These are phyloP conservation scores for Botryococcus braunii DNA, from an alignment of 163 green algal species.

Conservation along the genomic window DNA sequence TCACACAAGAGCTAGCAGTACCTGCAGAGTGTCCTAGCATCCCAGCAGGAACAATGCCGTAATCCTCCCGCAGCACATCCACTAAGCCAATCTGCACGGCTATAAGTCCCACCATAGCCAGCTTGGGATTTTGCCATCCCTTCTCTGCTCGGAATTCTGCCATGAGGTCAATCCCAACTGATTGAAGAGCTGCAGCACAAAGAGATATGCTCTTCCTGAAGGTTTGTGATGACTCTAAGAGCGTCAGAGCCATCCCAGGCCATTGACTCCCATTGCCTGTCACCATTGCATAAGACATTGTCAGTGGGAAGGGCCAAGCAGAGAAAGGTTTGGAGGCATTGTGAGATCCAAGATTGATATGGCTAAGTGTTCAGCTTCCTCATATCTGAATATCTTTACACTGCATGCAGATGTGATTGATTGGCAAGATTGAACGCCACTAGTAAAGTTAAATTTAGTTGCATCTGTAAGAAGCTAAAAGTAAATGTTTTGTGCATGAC, in stretches of 20 bases:
- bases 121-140: constrained; percentile 1
- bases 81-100: constrained; percentile 11
- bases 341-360: too few species aligned
- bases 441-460: too few species aligned
- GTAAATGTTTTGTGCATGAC: too few species aligned
- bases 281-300: too few species aligned
- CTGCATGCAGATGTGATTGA: too few species aligned
- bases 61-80: constrained; percentile 9
- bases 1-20: too few species aligned
- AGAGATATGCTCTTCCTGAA: neutral
- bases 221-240: neutral
- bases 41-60: constrained; percentile 8
- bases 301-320: too few species aligned
- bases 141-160: constrained; percentile 5
- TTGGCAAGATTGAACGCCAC: too few species aligned
- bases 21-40: constrained; percentile 10
- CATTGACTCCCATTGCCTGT: constrained; percentile 14
- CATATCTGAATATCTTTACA: too few species aligned
- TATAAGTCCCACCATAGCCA: constrained; percentile 6
- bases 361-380: too few species aligned
- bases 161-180: constrained; percentile 1
- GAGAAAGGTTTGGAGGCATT: too few species aligned
- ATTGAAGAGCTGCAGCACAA: neutral
- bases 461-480: too few species aligned
- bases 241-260: constrained; percentile 5